Percentiles rank a stretch among this genome's conserved stretches.
Conservation (phyloP, 2,329 filamentous ascomycete species). For the Alternaria infectoria region DNA sequence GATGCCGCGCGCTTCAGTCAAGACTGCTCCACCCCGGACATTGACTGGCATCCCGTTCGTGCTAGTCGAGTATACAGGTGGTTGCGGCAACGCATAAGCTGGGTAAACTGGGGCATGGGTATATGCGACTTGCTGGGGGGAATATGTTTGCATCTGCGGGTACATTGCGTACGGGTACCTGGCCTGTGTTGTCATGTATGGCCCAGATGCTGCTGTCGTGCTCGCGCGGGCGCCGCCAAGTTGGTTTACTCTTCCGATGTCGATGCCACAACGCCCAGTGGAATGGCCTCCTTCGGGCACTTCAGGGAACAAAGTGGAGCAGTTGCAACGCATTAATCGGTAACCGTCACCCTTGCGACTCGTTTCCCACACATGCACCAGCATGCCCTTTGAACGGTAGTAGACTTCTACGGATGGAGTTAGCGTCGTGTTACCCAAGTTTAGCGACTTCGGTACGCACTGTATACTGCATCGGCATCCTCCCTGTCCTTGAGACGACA, state of each 20-base stretch:
- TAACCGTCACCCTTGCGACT: conserved; percentile 35
- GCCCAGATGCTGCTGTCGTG: conserved; percentile 12
- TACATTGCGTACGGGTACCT: conserved; percentile 34
- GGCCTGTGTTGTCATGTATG: conserved; percentile 26
- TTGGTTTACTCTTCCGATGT: conserved; percentile 35
- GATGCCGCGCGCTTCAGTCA: conserved; percentile 47
- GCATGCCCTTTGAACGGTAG: conserved; percentile 27
- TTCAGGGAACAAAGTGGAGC: conserved; percentile 33
- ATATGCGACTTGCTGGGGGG: conserved; percentile 20
- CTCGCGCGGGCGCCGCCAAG: conserved; percentile 11
- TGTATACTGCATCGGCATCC: conserved; percentile 44
- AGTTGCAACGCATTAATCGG: conserved; percentile 45
- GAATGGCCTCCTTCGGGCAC: conserved; percentile 37
- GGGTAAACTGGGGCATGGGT: conserved; percentile 23
- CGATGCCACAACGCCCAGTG: conserved; percentile 36
- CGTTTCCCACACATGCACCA: conserved; percentile 44
- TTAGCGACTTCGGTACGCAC: conserved; percentile 21
- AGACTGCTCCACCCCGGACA: conserved; percentile 41
- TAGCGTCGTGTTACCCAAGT: conserved; percentile 2
- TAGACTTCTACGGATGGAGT: conserved; percentile 24
- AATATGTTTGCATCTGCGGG: conserved; percentile 25
- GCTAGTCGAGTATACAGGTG: conserved; percentile 39
- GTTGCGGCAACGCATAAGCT: conserved; percentile 20
- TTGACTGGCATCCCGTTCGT: conserved; percentile 46
- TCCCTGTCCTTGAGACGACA: conserved; percentile 42